These are phyloP conservation scores for Candida ovalis DNA, from an alignment of 805 yeast species.

Conservation along the genomic window DNA sequence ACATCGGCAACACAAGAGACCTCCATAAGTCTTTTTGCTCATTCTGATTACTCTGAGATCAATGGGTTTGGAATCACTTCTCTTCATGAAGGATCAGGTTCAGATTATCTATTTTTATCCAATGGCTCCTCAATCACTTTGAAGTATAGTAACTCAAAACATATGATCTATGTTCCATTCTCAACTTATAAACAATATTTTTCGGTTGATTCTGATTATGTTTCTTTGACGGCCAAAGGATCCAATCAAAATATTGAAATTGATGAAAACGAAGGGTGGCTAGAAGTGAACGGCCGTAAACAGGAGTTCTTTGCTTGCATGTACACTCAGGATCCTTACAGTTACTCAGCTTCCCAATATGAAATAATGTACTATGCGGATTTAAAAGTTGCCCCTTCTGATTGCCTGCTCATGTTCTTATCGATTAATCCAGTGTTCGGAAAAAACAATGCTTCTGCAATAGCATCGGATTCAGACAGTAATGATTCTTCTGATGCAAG, in stretches of 20 bases:
- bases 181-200: neutral
- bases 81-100: neutral
- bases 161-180: neutral
- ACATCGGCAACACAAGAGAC: neutral
- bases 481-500: too few relatives aligned
- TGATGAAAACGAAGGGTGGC: neutral
- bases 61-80: neutral
- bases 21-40: neutral
- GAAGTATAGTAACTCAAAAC: neutral
- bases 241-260: neutral
- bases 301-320: constrained; percentile 1
- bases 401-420: neutral
- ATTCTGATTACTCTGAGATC: neutral
- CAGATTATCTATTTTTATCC: neutral
- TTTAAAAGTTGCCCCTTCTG: neutral
- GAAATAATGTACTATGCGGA: constrained; percentile 1
- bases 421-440: neutral
- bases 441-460: neutral
- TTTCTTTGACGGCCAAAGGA: neutral
- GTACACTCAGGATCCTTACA: neutral
- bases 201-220: neutral
- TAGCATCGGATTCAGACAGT: neutral
- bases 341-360: neutral
- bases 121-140: neutral
- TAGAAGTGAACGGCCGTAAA: neutral